Evolutionary conservation across 345 rosid species (phyloP).

Genomic region (Camelina hispida): DNA sequence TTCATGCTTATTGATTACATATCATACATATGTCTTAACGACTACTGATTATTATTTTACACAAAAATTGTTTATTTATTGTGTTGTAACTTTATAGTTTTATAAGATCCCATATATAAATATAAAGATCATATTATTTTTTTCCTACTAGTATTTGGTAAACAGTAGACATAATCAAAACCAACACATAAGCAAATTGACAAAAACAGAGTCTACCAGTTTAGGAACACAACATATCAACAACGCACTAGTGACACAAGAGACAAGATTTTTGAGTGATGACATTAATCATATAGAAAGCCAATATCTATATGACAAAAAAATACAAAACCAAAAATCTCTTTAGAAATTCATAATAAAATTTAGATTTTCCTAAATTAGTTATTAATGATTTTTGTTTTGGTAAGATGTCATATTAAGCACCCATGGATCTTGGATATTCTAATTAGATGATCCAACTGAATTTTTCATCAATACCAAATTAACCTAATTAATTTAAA

Average conservation of each 20-base stretch:
- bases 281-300: not conserved
- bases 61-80: slow-evolving; percentile 34
- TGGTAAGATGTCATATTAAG: no score
- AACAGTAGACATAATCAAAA: not conserved
- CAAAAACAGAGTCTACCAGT: slow-evolving; percentile 33
- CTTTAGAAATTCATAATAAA: not conserved
- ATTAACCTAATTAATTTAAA: no score
- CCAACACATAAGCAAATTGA: slow-evolving; percentile 8
- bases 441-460: no score
- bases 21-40: slow-evolving; percentile 24
- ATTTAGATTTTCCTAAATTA: no score
- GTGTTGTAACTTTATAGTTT: slow-evolving; percentile 23
- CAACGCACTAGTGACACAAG: slow-evolving; percentile 31
- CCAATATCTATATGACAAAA: not conserved
- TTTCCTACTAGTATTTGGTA: not conserved
- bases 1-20: slow-evolving; percentile 23
- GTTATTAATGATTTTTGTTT: no score
- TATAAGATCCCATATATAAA: slow-evolving; percentile 8
- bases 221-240: slow-evolving; percentile 16
- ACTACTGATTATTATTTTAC: slow-evolving; percentile 29
- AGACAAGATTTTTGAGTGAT: slow-evolving; percentile 23
- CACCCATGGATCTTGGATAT: no score
- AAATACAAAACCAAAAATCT: not conserved
- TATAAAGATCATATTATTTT: not conserved
- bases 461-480: no score